Evolutionary conservation across 306 rosid species (phyloP).

Genomic region (Astragalus membranaceus): DNA sequence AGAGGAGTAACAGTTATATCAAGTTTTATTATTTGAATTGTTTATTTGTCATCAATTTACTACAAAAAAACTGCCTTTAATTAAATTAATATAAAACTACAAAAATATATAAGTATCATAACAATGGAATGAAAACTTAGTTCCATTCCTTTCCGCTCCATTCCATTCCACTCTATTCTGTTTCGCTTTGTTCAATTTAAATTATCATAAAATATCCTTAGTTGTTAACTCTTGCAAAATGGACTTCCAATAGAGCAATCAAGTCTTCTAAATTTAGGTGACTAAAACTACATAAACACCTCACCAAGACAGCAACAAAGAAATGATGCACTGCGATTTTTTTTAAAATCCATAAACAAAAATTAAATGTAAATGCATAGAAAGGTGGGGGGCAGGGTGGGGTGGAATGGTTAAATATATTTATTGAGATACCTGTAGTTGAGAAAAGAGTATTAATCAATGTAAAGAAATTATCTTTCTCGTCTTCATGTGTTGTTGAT

Average conservation of each 20-base stretch:
- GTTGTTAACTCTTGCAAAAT: no score
- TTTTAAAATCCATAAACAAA: not conserved
- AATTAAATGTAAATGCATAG: not conserved
- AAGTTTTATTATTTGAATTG: no score
- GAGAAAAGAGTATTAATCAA: not conserved
- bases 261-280: conserved; percentile 12
- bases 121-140: no score
- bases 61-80: no score
- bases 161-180: no score
- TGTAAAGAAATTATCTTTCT: not conserved
- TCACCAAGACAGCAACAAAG: not conserved
- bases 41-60: no score
- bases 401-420: not conserved
- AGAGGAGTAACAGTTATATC: no score
- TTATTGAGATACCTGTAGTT: not conserved
- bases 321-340: not conserved
- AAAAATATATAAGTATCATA: no score
- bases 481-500: not conserved
- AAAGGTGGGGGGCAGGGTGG: not conserved
- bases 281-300: not conserved
- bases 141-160: no score
- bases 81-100: no score
- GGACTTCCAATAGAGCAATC: conserved; percentile 62
- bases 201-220: no score
- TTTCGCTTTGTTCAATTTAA: no score